Conservation (phyloP, 306 rosid genomes). For the Spatholobus suberectus region DNA sequence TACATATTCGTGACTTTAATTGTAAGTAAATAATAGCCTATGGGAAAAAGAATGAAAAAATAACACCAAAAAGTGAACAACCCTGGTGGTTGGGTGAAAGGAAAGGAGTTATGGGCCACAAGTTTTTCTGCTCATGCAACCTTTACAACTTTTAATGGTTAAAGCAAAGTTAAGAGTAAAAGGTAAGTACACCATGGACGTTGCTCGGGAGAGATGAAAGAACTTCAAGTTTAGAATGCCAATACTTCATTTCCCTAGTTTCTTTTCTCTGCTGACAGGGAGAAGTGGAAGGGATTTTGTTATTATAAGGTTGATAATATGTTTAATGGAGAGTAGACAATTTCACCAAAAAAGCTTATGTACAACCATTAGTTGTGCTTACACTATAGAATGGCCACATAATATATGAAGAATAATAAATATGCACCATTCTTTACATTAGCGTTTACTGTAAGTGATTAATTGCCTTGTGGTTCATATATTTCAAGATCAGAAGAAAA, state of each 20-base stretch:
- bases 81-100: neutral
- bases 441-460: conserved; percentile 27
- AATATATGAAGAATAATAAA: conserved; percentile 29
- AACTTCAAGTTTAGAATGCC: conserved; percentile 7
- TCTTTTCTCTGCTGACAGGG: neutral
- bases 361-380: conserved; percentile 39
- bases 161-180: neutral
- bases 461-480: conserved; percentile 20
- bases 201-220: neutral
- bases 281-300: conserved; percentile 19
- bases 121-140: conserved; percentile 26
- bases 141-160: conserved; percentile 27
- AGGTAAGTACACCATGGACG: conserved; percentile 16
- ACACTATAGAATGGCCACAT: conserved; percentile 19
- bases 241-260: conserved; percentile 1
- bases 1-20: conserved; percentile 16
- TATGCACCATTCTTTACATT: conserved; percentile 46
- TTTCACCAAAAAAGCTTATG: conserved; percentile 25
- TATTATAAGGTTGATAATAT: conserved; percentile 19
- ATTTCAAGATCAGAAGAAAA: conserved; percentile 32
- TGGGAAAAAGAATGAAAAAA: neutral
- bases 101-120: conserved; percentile 38
- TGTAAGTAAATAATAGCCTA: conserved; percentile 1
- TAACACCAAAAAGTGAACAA: neutral
- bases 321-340: conserved; percentile 25